These are phyloP conservation scores for Flaveria ramosissima DNA, from an alignment of 129 eudicot species.

Conservation along the genomic window DNA sequence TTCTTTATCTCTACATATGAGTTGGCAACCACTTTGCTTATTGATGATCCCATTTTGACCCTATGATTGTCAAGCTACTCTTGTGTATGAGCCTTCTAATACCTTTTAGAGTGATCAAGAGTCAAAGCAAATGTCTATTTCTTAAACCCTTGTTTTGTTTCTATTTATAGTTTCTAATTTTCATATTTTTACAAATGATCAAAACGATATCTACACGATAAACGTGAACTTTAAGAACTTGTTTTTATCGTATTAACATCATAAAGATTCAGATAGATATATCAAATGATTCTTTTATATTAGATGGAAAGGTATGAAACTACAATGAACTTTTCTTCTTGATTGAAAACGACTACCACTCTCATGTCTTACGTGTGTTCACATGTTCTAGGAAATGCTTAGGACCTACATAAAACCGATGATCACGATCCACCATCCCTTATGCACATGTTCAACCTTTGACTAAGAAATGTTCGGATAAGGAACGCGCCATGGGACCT, in stretches of 20 bases:
- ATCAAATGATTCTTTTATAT: background rate
- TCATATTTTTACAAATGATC: background rate
- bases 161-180: background rate
- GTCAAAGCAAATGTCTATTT: slow-evolving; percentile 26
- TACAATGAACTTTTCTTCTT: background rate
- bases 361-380: background rate
- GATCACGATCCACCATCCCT: background rate
- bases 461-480: background rate
- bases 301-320: background rate
- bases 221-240: background rate
- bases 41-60: slow-evolving; percentile 36
- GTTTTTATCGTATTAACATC: background rate
- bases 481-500: background rate
- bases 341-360: slow-evolving; percentile 8
- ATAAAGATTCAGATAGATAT: background rate
- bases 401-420: slow-evolving; percentile 6
- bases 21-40: slow-evolving; percentile 42
- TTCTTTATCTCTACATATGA: slow-evolving; percentile 21
- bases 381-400: background rate
- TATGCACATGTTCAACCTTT: slow-evolving; percentile 9
- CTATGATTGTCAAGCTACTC: slow-evolving; percentile 33
- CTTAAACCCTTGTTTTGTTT: background rate
- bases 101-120: slow-evolving; percentile 35
- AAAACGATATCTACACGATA: background rate
- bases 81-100: slow-evolving; percentile 26